Evolutionary conservation across 2,329 filamentous ascomycete genomes (phyloP).

Genomic region (Onygenales sp.): DNA sequence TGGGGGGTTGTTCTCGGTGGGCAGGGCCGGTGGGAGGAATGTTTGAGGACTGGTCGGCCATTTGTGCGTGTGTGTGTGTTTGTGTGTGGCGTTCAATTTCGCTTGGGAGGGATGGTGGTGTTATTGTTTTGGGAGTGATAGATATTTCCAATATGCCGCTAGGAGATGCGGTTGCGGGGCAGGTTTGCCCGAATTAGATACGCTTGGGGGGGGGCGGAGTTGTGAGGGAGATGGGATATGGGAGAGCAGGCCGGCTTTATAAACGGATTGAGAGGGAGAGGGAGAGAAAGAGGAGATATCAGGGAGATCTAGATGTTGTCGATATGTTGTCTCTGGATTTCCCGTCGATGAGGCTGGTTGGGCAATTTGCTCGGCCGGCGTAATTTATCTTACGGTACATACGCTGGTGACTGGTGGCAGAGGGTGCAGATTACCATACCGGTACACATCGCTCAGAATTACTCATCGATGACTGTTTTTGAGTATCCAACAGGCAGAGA

Average conservation of each 20-base stretch:
- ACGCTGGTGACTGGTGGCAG: too few relatives aligned
- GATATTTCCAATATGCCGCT: neutral
- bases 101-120: neutral
- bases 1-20: slow-evolving; percentile 31
- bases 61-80: neutral
- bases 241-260: neutral
- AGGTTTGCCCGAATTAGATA: neutral
- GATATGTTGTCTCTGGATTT: neutral
- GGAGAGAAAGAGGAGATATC: neutral
- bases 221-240: neutral
- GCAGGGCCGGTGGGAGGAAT: slow-evolving; percentile 1
- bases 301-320: neutral
- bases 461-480: too few relatives aligned
- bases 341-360: too few relatives aligned
- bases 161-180: neutral
- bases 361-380: too few relatives aligned
- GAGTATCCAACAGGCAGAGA: too few relatives aligned
- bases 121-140: neutral
- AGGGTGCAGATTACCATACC: too few relatives aligned
- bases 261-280: neutral
- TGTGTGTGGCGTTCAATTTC: neutral
- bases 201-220: neutral
- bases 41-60: slow-evolving; percentile 10
- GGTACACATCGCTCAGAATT: too few relatives aligned
- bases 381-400: too few relatives aligned